Evolutionary conservation across 345 rosid species (phyloP), one percentile per base, ranked within the genome.

Genomic region (sweet orange (Citrus sinensis)): DNA sequence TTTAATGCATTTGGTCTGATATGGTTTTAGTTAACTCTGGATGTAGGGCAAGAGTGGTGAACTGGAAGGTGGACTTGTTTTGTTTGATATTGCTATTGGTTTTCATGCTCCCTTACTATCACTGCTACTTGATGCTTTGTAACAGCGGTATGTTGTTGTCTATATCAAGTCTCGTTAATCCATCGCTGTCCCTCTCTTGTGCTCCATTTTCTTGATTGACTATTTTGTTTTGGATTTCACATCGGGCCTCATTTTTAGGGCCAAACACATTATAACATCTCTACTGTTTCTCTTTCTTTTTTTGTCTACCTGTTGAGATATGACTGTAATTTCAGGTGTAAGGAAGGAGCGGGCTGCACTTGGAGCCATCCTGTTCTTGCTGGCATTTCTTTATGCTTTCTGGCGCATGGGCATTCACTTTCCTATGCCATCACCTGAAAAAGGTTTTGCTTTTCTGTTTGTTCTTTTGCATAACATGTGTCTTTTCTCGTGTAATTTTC

Each of bases 401-500:
- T 96, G 99, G 99, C 97, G 99, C 82, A 91, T 94, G 99, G 98
- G 99, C 74, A 83, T 96, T 86, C 99, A 96, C 86, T 96, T 96
- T 71, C 99, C 98, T 60, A 96, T 96, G 98, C 98, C 97, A 82
- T 92, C 98, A 1, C 86, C 91, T 25, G 97, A 94, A 80, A 96
- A 89, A 88, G 98, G 98, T 95, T 79, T 30, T 59, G 30, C 35
- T 70, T 78, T 70, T 30, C 74, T 42, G 32, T 39, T 60, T 24
- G 6, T 59, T 59, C n/a, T 8, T 73, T 60, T 73, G 3, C 67
- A 59, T 60, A 13, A 19, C 7, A 2, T 16, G 16, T 34, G 22
- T 34, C 37, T 27, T 30, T 60, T 39, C 30, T 17, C 9, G 35
- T n/a, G 19, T 25, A 25, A 37, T 7, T 55, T 73, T 74, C 39